Base-by-base conservation (phyloP, 2,329 filamentous ascomycete species). In the Penicillium vulpinum region DNA sequence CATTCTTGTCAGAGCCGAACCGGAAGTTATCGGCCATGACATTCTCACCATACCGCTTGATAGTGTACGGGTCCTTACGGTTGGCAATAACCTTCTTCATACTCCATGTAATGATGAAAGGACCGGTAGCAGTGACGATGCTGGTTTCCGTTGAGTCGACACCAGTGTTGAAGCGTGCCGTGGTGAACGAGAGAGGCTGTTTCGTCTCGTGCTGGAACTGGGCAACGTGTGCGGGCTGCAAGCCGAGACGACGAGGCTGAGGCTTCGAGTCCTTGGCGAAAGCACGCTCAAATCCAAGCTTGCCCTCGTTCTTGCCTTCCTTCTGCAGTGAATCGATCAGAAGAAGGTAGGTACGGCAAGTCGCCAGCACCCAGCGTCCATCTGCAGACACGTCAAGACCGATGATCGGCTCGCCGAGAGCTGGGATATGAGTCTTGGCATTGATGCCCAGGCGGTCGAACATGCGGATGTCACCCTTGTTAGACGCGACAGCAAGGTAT, bases 21-120 rank as follows among this genome's bases (percentile, higher is more conserved):
- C 94, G 92, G 86, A 99, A 99, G 74, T 99, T 96, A 74, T 99
- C 94, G 4, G 94, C 94, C 81, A 95, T 97, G 71, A 99, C 92
- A 62, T 96, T 89, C 69, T 99, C 94, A 0, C 86, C 84, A 72
- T 99, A 99, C 16, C 94, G 88, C 82, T 97, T 97, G 82, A 99
- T 97, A 66, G 88, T 90, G 78, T 99, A 99, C 0, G 93, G 89
- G 58, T 94, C 89, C 75, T 92, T 94, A 62, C 84, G 84, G 51
- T 90, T 91, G 22, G 82, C 83, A 15, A 97, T 75, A 0, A 97
- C 84, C 80, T 96, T 96, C 83, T 92, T 94, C 74, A 99, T 75
- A 71, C 87, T 93, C 94, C 94, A 99, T 48, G 96, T 95, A 48
- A 99, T 85, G 64, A 99, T 94, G 78, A 96, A 99, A 0, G 94